Conservation (phyloP, 176 grass and related monocot genomes). For the Hordeum marinum region DNA sequence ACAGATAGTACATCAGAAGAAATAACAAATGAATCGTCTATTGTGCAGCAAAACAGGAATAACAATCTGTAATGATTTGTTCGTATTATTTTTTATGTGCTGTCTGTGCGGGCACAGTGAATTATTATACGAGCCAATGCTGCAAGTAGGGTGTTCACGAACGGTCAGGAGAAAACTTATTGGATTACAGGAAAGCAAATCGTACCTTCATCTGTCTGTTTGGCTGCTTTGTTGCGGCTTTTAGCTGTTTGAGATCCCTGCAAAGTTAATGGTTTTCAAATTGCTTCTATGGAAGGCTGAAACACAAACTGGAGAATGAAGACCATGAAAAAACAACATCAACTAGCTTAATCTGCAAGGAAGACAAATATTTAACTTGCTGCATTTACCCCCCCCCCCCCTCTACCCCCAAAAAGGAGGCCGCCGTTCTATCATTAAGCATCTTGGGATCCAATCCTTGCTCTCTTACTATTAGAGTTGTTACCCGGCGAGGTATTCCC, state of each 20-base stretch:
- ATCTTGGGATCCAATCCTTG: no score
- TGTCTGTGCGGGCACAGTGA: neutral
- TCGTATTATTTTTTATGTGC: neutral
- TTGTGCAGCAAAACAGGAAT: slow-evolving; percentile 12
- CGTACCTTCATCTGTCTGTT: slow-evolving; percentile 28
- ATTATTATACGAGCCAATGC: neutral
- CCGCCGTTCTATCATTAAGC: no score
- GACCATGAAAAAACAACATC: neutral
- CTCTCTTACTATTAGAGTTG: no score
- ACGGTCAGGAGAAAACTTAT: neutral
- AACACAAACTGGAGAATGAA: neutral
- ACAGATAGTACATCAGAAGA: slow-evolving; percentile 24
- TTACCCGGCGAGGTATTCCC: no score
- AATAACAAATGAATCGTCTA: no score
- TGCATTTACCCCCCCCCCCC: neutral
- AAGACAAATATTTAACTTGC: neutral
- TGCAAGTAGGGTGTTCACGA: neutral
- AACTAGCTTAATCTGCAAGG: neutral
- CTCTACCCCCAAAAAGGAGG: neutral
- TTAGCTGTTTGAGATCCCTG: slow-evolving; percentile 26
- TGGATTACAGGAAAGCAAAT: slow-evolving; percentile 8
- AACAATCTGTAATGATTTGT: neutral
- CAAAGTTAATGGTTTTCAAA: slow-evolving; percentile 24
- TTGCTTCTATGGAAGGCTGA: neutral
- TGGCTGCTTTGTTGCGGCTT: neutral